Evolutionary conservation across 164 flowering plant genomes (phyloP).

Genomic region (Amborella trichopoda): DNA sequence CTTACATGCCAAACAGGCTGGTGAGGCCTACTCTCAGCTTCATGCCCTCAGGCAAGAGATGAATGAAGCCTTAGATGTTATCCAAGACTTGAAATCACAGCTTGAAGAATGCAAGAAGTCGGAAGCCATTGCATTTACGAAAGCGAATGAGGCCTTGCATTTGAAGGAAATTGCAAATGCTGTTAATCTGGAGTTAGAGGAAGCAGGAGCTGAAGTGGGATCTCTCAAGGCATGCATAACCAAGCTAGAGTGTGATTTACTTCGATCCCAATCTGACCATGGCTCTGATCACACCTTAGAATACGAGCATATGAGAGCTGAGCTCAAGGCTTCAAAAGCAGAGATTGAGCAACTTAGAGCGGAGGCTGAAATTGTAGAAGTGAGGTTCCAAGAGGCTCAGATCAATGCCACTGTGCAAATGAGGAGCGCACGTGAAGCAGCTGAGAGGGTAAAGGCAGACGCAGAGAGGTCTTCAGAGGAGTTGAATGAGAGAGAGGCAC

Average conservation of each 20-base stretch:
- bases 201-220: slow-evolving; percentile 37
- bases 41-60: slow-evolving; percentile 36
- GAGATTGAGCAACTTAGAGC: slow-evolving; percentile 36
- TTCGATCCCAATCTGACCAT: slow-evolving; percentile 1
- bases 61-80: slow-evolving; percentile 31
- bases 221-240: slow-evolving; percentile 43
- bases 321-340: slow-evolving; percentile 19
- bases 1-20: slow-evolving; percentile 24
- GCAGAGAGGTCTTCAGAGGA: slow-evolving; percentile 4
- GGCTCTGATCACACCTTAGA: slow-evolving; percentile 10
- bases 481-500: slow-evolving; percentile 23
- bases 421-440: slow-evolving; percentile 32
- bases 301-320: slow-evolving; percentile 18
- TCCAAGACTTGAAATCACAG: slow-evolving; percentile 47
- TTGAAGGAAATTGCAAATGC: slow-evolving; percentile 38
- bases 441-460: slow-evolving; percentile 30
- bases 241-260: slow-evolving; percentile 30
- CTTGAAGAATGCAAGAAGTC: slow-evolving; percentile 47
- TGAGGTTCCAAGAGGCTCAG: slow-evolving; percentile 40
- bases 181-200: slow-evolving; percentile 40
- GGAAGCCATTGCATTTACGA: slow-evolving; percentile 44
- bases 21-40: slow-evolving; percentile 33
- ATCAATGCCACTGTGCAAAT: slow-evolving; percentile 25
- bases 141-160: slow-evolving; percentile 35
- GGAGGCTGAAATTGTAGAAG: slow-evolving; percentile 45